phyloP scores from a whole-genome alignment of 768 basidiomycete genomes.

The Phlebiopsis gigantea region DNA sequence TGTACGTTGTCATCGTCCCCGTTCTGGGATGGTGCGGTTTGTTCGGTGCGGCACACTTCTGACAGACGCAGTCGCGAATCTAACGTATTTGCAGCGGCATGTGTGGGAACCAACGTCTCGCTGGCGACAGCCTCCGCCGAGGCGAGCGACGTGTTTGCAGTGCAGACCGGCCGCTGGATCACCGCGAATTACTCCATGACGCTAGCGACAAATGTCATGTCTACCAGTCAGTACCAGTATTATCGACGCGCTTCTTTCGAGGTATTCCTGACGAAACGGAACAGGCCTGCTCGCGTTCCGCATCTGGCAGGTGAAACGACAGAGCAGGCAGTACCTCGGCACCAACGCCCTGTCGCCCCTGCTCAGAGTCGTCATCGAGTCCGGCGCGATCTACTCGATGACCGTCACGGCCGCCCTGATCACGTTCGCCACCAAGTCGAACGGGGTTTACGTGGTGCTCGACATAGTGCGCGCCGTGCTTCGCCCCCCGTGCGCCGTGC shows the following conservation, averaged over 20 bases:
- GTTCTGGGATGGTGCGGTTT: slow-evolving; percentile 9
- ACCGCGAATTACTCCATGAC: slow-evolving; percentile 29
- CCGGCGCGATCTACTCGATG: slow-evolving; percentile 33
- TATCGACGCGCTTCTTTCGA: neutral
- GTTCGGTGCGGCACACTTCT: neutral
- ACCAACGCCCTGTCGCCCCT: slow-evolving; percentile 19
- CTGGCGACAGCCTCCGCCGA: slow-evolving; percentile 14
- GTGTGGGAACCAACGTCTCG: slow-evolving; percentile 15
- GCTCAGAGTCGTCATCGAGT: slow-evolving; percentile 30
- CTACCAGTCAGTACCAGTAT: slow-evolving; percentile 23
- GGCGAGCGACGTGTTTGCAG: slow-evolving; percentile 22
- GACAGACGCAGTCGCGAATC: neutral
- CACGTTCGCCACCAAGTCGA: slow-evolving; percentile 24
- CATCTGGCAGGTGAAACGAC: slow-evolving; percentile 27
- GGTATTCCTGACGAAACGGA: neutral
- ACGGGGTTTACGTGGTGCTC: slow-evolving; percentile 30
- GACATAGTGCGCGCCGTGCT: slow-evolving; percentile 26
- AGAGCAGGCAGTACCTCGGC: slow-evolving; percentile 14
- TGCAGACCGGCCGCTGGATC: slow-evolving; percentile 28
- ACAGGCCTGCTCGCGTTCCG: slow-evolving; percentile 26
- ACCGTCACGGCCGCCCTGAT: slow-evolving; percentile 29
- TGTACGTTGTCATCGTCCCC: slow-evolving; percentile 1
- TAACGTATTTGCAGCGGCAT: slow-evolving; percentile 14
- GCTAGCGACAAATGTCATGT: slow-evolving; percentile 27
- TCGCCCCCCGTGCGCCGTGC: neutral